These are phyloP conservation scores for Aureobasidium musti DNA, from an alignment of 2,329 filamentous ascomycete genomes.

Conservation along the genomic window DNA sequence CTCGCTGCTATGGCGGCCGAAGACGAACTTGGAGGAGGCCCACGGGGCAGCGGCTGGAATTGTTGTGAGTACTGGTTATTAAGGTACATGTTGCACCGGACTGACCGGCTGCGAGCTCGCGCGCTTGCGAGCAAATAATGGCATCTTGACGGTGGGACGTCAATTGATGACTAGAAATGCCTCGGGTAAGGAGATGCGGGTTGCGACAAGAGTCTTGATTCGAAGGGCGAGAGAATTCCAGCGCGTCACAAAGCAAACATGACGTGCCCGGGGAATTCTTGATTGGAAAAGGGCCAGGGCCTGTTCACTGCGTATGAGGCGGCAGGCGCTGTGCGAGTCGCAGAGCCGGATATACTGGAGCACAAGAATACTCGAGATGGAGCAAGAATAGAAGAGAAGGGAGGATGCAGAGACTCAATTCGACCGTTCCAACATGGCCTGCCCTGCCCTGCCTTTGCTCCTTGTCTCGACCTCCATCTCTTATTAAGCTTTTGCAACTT, in stretches of 20 bases:
- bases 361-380: constrained; percentile 3
- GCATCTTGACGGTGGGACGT: constrained; percentile 31
- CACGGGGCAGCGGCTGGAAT: constrained; percentile 20
- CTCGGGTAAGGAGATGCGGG: constrained; percentile 24
- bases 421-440: constrained; percentile 14
- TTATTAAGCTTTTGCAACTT: constrained; percentile 22
- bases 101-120: constrained; percentile 39
- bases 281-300: not conserved
- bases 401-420: not conserved
- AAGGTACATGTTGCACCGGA: constrained; percentile 29
- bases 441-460: not conserved
- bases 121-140: constrained; percentile 38
- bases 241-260: constrained; percentile 25
- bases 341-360: not conserved
- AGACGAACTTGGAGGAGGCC: constrained; percentile 65
- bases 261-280: constrained; percentile 16
- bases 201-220: not conserved
- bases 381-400: not conserved
- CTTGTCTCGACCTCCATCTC: constrained; percentile 15
- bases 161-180: constrained; percentile 18
- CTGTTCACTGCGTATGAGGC: not conserved
- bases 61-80: constrained; percentile 5
- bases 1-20: constrained; percentile 72
- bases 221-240: constrained; percentile 3
- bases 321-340: constrained; percentile 10